Evolutionary conservation across 2,329 filamentous ascomycete species (phyloP), one percentile per base, ranked within the genome.

Genomic region (Phialophora macrospora): DNA sequence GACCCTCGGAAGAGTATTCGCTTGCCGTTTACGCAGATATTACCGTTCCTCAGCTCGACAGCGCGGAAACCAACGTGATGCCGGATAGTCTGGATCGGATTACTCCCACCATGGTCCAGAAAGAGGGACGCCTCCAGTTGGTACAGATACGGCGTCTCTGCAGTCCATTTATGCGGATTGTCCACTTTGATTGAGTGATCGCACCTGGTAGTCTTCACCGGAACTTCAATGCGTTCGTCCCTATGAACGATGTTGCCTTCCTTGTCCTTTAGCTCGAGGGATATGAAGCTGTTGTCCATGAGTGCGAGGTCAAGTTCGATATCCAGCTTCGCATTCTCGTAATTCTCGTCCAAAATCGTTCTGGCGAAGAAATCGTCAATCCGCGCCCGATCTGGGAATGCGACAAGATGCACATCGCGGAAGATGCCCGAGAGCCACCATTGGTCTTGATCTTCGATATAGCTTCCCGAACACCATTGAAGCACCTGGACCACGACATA

Each of bases 371-470:
- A 82, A 70, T 89, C 84, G 58, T 88, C 82, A 56, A 89, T 84
- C 48, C 82, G 78, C 24, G 76, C 75, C 17, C 38, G 46, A 11
- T 26, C 26, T 0, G 86, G 84, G 64, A 90, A 86, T 0, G 82
- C 82, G 9, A 90, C 74, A 4, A 91, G 77, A 58, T 85, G 81
- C 0, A 90, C 88, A 72, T 90, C 88, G 22, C 88, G 82, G 72
- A 89, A 91, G 46, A 90, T 90, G 54, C 56, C 62, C 24, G 84
- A 87, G 4, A 89, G 76, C 84, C 87, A 87, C 88, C 88, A 90
- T 72, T 89, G 87, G 73, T 90, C 87, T 71, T 88, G 77, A 62
- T 90, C 87, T 74, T 91, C 88, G 38, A 90, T 87, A 70, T 90
- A 90, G 0, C 85, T 85, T 1, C 86, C 88, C 69, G 90, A 88